Conservation (phyloP, 1,139 yeast species). For the Blastobotrys proliferans region DNA sequence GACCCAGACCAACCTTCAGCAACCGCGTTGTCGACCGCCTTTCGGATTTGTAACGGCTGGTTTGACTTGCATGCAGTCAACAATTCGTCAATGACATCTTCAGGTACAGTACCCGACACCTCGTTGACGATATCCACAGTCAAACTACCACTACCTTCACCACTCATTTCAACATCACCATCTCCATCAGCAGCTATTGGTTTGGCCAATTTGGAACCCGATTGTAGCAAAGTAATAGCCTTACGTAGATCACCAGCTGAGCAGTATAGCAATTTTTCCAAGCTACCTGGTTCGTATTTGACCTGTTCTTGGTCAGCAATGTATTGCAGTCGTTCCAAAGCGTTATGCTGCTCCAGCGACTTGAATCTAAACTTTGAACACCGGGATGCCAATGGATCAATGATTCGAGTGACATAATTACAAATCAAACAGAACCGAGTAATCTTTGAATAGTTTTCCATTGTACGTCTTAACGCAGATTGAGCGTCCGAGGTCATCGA, state of each 20-base stretch:
- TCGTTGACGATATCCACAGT: slow-evolving; percentile 54
- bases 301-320: slow-evolving; percentile 54
- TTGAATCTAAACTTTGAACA: slow-evolving; percentile 93
- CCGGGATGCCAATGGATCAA: slow-evolving; percentile 93
- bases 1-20: slow-evolving; percentile 86
- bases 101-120: slow-evolving; percentile 81
- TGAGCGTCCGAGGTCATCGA: slow-evolving; percentile 99
- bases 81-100: slow-evolving; percentile 45
- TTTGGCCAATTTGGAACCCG: slow-evolving; percentile 59
- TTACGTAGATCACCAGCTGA: slow-evolving; percentile 89
- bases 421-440: slow-evolving; percentile 93
- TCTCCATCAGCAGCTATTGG: slow-evolving; percentile 26
- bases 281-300: slow-evolving; percentile 45
- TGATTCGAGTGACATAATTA: slow-evolving; percentile 91
- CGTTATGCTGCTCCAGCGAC: slow-evolving; percentile 66
- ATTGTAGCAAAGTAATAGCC: slow-evolving; percentile 86
- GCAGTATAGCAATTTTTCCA: slow-evolving; percentile 59
- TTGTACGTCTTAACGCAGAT: slow-evolving; percentile 88
- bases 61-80: slow-evolving; percentile 41
- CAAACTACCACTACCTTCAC: slow-evolving; percentile 27
- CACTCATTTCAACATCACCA: slow-evolving; percentile 22
- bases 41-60: slow-evolving; percentile 39
- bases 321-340: slow-evolving; percentile 59
- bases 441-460: slow-evolving; percentile 89
- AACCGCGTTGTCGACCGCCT: slow-evolving; percentile 51